Evolutionary conservation across 139 green algal species (phyloP), one percentile per base, ranked within the genome.

Genomic region (Mychonastes homosphaera): DNA sequence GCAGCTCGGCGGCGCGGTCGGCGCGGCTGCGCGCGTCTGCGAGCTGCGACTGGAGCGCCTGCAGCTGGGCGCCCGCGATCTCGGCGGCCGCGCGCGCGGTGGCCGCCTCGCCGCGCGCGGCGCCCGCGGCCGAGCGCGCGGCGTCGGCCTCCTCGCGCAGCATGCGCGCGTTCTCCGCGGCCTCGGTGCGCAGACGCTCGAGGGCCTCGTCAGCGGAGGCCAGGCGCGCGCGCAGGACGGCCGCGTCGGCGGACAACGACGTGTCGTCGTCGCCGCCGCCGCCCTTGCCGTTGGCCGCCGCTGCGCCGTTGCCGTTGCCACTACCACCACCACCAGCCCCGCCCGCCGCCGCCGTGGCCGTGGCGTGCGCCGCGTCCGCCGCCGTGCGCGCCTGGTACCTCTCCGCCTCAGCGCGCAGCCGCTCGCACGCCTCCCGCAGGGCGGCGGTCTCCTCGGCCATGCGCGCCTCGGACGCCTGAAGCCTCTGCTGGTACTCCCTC

Each of bases 1-100:
- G 58, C 58, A 50, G 34, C 47, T 65, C n/a, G n/a, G n/a, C n/a
- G n/a, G n/a, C n/a, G n/a, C n/a, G n/a, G n/a, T n/a, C n/a, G n/a
- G n/a, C n/a, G n/a, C n/a, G n/a, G n/a, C n/a, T 26, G 23, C 56
- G 45, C 21, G 52, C 57, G 18, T 64, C 57, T 30, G 21, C 43
- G 33, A 64, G 57, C 33, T 56, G 45, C 57, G 55, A 46, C 16
- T 58, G 23, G 18, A 57, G 13, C 33, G 15, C 8, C 10, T 35
- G 32, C 5, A 64, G 2, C 44, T 56, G 29, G 32, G 45, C 46
- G 30, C 47, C 58, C 6, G 58, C 36, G 4, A 2, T 28, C 29
- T 33, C 8, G 5, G 27, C 45, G 30, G 48, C 44, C 27, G 19
- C 54, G 28, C 38, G 4, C 6, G 38, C 29, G 26, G 43, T 40